Base-by-base conservation (phyloP, 2,329 filamentous ascomycete genomes). In the Aspergillus novoparasiticus region DNA sequence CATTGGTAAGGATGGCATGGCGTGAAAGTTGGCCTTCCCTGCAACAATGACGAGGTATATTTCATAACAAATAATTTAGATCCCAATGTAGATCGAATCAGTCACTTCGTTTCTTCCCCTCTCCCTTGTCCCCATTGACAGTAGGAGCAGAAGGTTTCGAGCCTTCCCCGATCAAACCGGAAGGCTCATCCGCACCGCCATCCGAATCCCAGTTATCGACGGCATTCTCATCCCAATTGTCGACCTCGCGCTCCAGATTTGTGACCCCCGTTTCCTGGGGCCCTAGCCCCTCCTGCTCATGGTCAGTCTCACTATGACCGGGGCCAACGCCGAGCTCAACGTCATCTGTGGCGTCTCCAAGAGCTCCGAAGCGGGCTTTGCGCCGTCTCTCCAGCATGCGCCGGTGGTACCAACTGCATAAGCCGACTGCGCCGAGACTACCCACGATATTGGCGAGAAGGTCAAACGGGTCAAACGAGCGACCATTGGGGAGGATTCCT, bases 331-430 rank as follows among this genome's bases (percentile, higher is more conserved):
- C 93, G 8, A 97, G 85, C 80, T 97, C 94, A 16, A 97, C 78
- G 75, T 97, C 91, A 16, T 76, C 78, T 1, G 71, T 80, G 48
- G 73, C 78, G 6, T 77, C 76, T 34, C 90, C 86, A 6, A 96
- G 85, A 8, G 86, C 84, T 59, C 96, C 96, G 58, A 87, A 86
- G 73, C 91, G 91, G 60, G 87, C 87, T 72, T 87, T 83, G 64
- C 94, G 86, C 75, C 91, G 92, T 66, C 95, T 86, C 78, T 98
- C 94, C 45, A 98, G 82, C 93, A 98, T 98, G 63, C 95, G 90
- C 74, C 91, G 90, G 80, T 99, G 95, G 76, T 99, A 99, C 91
- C 92, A 94, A 62, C 88, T 89, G 76, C 92, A 96, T 23, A 96
- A 76, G 0, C 84, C 89, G 23, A 97, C 75, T 0, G 87, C 93